These are phyloP conservation scores for Clausena lansium DNA, from an alignment of 345 rosid genomes.

Conservation along the genomic window DNA sequence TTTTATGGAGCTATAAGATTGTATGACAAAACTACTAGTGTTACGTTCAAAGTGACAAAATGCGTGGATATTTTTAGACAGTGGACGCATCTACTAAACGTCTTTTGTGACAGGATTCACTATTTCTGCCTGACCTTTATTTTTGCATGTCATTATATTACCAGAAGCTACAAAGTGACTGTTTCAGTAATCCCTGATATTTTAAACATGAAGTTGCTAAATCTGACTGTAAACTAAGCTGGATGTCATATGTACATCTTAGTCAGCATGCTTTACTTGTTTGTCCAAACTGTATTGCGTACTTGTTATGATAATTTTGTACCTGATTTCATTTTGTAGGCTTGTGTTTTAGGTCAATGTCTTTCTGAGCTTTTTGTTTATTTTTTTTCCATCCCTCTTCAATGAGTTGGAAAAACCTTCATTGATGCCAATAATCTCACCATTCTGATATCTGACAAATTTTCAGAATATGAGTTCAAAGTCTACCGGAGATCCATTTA, in stretches of 20 bases:
- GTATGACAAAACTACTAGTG: background rate
- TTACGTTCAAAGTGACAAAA: background rate
- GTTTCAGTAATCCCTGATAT: background rate
- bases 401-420: conserved; percentile 9
- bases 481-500: conserved; percentile 25
- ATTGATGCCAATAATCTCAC: background rate
- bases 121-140: background rate
- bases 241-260: background rate
- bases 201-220: background rate
- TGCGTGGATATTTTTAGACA: background rate
- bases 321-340: background rate
- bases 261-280: background rate
- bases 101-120: background rate
- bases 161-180: background rate
- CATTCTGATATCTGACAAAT: conserved; percentile 22
- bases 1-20: background rate
- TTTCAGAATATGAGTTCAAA: conserved; percentile 43
- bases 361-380: background rate
- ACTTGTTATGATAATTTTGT: background rate
- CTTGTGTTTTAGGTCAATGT: background rate
- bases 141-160: background rate
- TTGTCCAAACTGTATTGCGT: background rate
- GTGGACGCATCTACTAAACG: background rate
- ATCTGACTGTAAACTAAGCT: background rate
- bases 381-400: background rate